A percentile compares a stretch with the other conserved stretches of the same genome.
These are phyloP conservation scores for Monosporozyma unispora DNA, from an alignment of 805 yeast species.

Conservation along the genomic window DNA sequence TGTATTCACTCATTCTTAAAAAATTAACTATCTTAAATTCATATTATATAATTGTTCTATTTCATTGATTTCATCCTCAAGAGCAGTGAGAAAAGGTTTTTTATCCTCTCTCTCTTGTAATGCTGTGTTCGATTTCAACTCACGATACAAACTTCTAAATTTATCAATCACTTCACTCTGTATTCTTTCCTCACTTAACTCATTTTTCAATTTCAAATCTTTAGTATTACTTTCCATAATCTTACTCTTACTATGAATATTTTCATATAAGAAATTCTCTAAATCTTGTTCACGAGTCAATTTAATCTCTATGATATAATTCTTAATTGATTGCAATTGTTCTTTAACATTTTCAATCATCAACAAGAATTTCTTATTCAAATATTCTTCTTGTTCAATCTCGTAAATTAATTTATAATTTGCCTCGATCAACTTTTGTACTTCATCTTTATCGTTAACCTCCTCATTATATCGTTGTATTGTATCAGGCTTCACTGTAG, in stretches of 20 bases:
- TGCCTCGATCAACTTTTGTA: slow-evolving; percentile 16
- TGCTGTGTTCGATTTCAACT: too few relatives aligned
- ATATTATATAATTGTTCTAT: neutral
- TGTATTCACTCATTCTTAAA: neutral
- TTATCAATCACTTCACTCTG: neutral
- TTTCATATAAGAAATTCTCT: slow-evolving; percentile 16
- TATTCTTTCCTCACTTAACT: slow-evolving; percentile 9
- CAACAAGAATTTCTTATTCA: slow-evolving; percentile 17
- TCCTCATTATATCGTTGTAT: slow-evolving; percentile 6
- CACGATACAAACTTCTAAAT: neutral
- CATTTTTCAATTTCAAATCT: slow-evolving; percentile 6
- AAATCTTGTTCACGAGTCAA: slow-evolving; percentile 15
- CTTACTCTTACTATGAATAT: slow-evolving; percentile 12
- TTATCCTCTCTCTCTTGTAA: too few relatives aligned
- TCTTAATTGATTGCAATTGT: slow-evolving; percentile 22
- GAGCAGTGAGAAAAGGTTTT: neutral
- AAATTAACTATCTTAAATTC: neutral
- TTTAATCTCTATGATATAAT: slow-evolving; percentile 24
- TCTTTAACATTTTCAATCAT: slow-evolving; percentile 24
- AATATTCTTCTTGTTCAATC: slow-evolving; percentile 25
- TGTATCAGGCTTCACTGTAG: slow-evolving; percentile 9
- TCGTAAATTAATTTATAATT: slow-evolving; percentile 23
- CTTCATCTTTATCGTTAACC: slow-evolving; percentile 8
- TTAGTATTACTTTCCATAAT: slow-evolving; percentile 10
- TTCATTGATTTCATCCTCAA: neutral